Conservation (phyloP, 768 basidiomycete species). For the Trametopsis cervina region DNA sequence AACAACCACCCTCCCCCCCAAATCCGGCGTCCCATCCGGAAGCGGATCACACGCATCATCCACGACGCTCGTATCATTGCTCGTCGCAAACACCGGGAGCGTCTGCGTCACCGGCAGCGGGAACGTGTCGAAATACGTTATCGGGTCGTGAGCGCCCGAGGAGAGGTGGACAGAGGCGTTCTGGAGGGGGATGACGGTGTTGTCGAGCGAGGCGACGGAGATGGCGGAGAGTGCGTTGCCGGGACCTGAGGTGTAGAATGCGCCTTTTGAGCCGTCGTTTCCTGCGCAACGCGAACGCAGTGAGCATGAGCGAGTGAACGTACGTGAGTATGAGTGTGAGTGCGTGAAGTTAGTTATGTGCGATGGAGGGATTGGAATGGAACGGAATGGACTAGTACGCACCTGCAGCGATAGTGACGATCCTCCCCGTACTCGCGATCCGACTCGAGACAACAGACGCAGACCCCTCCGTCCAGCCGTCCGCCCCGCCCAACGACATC, state of each 20-base stretch:
- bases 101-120: slow-evolving; percentile 40
- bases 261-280: slow-evolving; percentile 43
- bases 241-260: slow-evolving; percentile 54
- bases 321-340: no score
- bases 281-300: no score
- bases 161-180: slow-evolving; percentile 39
- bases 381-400: slow-evolving; percentile 14
- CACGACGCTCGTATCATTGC: slow-evolving; percentile 42
- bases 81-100: slow-evolving; percentile 52
- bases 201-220: slow-evolving; percentile 48
- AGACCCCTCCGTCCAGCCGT: slow-evolving; percentile 58
- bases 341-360: no score
- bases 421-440: slow-evolving; percentile 47
- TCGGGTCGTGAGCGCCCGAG: slow-evolving; percentile 40
- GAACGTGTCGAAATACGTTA: slow-evolving; percentile 47
- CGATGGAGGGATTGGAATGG: no score
- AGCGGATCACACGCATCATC: slow-evolving; percentile 57
- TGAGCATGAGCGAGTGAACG: no score
- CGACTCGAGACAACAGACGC: slow-evolving; percentile 50
- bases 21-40: slow-evolving; percentile 45
- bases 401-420: slow-evolving; percentile 60
- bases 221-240: slow-evolving; percentile 51
- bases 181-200: slow-evolving; percentile 52
- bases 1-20: slow-evolving; percentile 46
- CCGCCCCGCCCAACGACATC: slow-evolving; percentile 54